phyloP scores from a whole-genome alignment of 305 asterid species.

The Fraxinus paxiana region DNA sequence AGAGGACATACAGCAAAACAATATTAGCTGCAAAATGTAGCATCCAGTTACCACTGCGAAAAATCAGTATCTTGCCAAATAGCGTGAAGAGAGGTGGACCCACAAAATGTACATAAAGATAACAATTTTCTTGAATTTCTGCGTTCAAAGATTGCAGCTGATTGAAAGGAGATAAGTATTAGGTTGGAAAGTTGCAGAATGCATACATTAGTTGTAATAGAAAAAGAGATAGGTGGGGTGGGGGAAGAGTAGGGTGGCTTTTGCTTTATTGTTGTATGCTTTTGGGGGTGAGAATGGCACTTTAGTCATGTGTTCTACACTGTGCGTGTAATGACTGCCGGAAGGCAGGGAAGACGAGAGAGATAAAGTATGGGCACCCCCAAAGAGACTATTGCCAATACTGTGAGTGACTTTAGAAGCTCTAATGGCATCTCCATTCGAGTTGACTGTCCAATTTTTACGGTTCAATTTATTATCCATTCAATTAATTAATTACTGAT shows the following conservation, averaged over 20 bases:
- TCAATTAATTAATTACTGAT: too few species aligned
- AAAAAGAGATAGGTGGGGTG: neutral
- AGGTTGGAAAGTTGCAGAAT: conserved; percentile 9
- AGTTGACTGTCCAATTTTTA: neutral
- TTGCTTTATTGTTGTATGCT: conserved; percentile 19
- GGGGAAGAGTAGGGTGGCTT: neutral
- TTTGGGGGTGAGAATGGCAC: conserved; percentile 23
- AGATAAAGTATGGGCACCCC: conserved; percentile 1
- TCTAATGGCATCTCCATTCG: neutral
- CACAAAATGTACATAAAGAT: neutral
- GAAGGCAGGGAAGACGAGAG: conserved; percentile 9
- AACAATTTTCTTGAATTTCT: conserved; percentile 11
- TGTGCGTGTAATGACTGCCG: conserved; percentile 31
- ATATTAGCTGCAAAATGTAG: neutral
- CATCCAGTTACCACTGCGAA: neutral
- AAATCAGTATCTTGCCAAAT: neutral
- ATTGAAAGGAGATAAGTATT: conserved; percentile 4
- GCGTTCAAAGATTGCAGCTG: conserved; percentile 28
- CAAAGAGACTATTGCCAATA: neutral
- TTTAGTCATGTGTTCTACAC: conserved; percentile 59
- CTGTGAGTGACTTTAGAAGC: neutral
- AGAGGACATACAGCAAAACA: conserved; percentile 14
- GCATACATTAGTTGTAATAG: neutral
- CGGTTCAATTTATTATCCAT: too few species aligned
- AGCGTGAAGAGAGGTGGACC: neutral